phyloP scores from a whole-genome alignment of 2,329 filamentous ascomycete species.

The Aspergillus sp. region DNA sequence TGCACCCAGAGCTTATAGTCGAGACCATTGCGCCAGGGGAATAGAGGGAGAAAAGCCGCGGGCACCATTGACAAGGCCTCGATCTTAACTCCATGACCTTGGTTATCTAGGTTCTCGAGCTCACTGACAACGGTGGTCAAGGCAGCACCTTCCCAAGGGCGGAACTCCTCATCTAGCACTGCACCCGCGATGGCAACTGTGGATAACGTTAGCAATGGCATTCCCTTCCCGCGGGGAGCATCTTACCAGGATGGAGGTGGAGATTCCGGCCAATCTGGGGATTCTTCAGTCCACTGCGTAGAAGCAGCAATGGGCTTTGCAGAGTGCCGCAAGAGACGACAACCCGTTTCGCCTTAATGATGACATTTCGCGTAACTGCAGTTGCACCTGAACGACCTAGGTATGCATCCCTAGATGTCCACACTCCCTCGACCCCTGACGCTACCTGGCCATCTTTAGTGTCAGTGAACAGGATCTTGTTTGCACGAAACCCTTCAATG shows the following conservation, averaged over 20 bases:
- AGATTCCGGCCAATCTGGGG: constrained; percentile 79
- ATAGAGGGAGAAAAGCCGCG: constrained; percentile 60
- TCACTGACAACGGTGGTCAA: constrained; percentile 76
- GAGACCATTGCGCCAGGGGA: constrained; percentile 68
- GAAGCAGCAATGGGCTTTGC: constrained; percentile 73
- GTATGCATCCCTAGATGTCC: constrained; percentile 69
- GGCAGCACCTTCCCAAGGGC: constrained; percentile 75
- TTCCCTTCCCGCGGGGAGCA: no score
- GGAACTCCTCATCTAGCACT: constrained; percentile 69
- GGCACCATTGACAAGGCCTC: constrained; percentile 78
- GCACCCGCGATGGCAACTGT: constrained; percentile 50
- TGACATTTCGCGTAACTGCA: constrained; percentile 61
- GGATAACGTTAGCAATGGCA: constrained; percentile 4
- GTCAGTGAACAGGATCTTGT: constrained; percentile 68
- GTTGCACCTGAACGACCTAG: constrained; percentile 58
- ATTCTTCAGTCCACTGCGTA: constrained; percentile 79
- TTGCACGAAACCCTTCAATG: constrained; percentile 76
- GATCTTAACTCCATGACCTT: constrained; percentile 80
- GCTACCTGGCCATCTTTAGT: constrained; percentile 58
- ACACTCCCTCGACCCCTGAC: constrained; percentile 71
- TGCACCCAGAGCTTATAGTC: constrained; percentile 72
- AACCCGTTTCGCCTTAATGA: constrained; percentile 77
- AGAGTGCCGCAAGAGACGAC: constrained; percentile 77
- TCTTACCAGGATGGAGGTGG: constrained; percentile 75
- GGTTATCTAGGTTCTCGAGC: constrained; percentile 77